phyloP scores from a whole-genome alignment of 768 basidiomycete genomes.

The Chalciporus sphaerocephalus region DNA sequence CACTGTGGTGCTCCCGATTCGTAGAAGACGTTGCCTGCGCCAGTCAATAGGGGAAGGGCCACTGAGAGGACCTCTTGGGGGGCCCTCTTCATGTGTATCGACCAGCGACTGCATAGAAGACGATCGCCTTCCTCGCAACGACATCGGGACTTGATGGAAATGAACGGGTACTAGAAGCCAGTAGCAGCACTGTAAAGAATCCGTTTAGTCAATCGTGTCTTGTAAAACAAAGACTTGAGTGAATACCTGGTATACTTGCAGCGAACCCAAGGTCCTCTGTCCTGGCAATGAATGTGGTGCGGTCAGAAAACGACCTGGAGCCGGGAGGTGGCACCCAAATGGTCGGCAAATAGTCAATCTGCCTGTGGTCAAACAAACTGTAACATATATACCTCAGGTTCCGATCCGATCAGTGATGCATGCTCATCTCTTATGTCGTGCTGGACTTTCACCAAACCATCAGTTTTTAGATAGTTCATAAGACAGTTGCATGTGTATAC shows the following conservation, averaged over 20 bases:
- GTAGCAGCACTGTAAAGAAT: not conserved
- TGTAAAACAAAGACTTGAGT: not conserved
- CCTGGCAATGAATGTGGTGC: too few species aligned
- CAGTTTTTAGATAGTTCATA: not conserved
- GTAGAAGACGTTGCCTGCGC: conserved; percentile 57
- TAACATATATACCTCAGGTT: too few species aligned
- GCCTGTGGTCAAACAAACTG: too few species aligned
- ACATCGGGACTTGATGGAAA: conserved; percentile 12
- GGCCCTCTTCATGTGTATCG: conserved; percentile 7
- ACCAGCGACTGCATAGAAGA: conserved; percentile 17
- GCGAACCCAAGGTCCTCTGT: too few species aligned
- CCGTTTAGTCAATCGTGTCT: not conserved
- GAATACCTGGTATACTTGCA: not conserved
- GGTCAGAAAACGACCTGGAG: too few species aligned
- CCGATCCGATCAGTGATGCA: too few species aligned
- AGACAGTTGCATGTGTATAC: too few species aligned
- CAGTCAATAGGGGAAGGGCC: conserved; percentile 55
- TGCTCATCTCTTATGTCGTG: too few species aligned
- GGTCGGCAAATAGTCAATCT: too few species aligned
- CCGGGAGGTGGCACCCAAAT: too few species aligned
- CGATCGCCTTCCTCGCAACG: conserved; percentile 17
- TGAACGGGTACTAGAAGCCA: not conserved
- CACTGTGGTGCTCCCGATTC: conserved; percentile 38
- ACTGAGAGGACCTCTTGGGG: conserved; percentile 36
- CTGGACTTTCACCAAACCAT: not conserved